Base-by-base conservation (phyloP, 805 yeast species). In the Starmerella geochares region DNA sequence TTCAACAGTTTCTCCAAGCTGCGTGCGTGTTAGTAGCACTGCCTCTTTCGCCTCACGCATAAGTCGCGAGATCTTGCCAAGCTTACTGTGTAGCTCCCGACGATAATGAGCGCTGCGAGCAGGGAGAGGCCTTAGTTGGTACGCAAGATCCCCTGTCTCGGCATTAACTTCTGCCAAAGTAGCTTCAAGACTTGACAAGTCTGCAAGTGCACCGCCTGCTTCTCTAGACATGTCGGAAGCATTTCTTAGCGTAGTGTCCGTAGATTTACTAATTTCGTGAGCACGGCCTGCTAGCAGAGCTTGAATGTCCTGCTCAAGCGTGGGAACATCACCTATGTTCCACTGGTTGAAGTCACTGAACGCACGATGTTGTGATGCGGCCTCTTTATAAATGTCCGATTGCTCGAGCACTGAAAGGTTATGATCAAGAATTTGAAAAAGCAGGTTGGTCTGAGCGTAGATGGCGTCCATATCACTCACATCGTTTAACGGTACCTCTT, bases 381-480 rank as follows among this genome's bases (percentile, higher is more conserved):
- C 20, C 24, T 8, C 13, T 7, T 47, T 32, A 32, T 35, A 44
- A 14, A 19, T 25, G 1, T n/a, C 20, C 25, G 11, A 24, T n/a
- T 4, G 20, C 19, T 49, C 53, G 5, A 56, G 44, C 2, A 37
- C 45, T 10, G 35, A 40, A n/a, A 58, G 37, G 27, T 59, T 59
- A 21, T 55, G 50, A 48, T 56, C 60, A 13, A 56, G 19, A 2
- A 52, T 46, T 45, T 55, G 60, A 42, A 56, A 52, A 10, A 59
- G 49, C 21, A 35, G 14, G 42, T 54, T 55, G 1, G 56, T 54
- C 27, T 54, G 54, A 3, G 53, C 54, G 23, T 47, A 57, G 2
- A 56, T 27, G 11, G 23, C 36, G 31, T 58, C 62, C 17, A 56
- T 40, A 3, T 51, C 54, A 19, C 27, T 28, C 11, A 49, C 20